phyloP scores from a whole-genome alignment of 805 yeast species.

The Cephaloascus fragrans region DNA sequence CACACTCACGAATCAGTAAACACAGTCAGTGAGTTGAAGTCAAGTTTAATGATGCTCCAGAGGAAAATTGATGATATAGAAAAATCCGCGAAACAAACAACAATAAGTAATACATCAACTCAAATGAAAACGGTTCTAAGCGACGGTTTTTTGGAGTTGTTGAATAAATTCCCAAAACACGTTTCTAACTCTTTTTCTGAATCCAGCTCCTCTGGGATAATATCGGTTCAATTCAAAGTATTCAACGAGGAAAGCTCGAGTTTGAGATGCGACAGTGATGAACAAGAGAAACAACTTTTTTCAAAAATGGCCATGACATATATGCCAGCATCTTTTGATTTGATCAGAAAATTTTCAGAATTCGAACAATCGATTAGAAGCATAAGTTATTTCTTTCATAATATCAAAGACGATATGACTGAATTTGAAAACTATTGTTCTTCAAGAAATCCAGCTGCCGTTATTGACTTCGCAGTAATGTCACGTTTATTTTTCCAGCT shows the following conservation, averaged over 20 bases:
- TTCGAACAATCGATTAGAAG: background rate
- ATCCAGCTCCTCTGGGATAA: background rate
- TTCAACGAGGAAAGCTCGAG: too few species aligned
- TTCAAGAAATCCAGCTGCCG: background rate
- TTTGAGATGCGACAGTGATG: background rate
- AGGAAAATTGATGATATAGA: background rate
- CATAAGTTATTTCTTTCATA: background rate
- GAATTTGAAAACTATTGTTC: background rate
- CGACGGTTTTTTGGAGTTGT: background rate
- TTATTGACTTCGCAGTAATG: background rate
- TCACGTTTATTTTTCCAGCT: background rate
- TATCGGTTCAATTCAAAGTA: background rate
- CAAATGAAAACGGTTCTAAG: too few species aligned
- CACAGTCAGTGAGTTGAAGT: background rate
- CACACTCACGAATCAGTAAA: background rate
- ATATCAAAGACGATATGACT: background rate
- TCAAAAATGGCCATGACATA: background rate
- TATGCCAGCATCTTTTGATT: background rate
- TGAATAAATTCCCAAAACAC: background rate
- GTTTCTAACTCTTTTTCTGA: background rate
- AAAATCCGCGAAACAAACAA: too few species aligned
- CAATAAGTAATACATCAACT: too few species aligned
- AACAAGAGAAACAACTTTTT: background rate
- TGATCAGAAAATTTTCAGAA: background rate
- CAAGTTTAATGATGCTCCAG: background rate